A percentile compares a stretch with the other conserved stretches of the same genome.
Evolutionary conservation across 192 early-diverging fungal species (phyloP).

Genomic region (Mortierella alpina): DNA sequence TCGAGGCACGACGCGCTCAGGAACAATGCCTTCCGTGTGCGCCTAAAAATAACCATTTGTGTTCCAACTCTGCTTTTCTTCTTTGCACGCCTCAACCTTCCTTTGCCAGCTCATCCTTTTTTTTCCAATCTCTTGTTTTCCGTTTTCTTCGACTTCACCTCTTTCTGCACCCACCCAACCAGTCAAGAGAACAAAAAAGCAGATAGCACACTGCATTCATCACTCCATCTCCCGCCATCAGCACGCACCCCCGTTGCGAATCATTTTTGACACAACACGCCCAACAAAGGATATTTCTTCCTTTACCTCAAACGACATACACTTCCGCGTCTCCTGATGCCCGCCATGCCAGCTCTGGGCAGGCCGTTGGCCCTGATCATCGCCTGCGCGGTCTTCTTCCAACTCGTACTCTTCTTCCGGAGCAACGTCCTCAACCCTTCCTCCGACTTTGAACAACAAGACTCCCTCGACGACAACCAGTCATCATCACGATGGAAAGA

Average conservation of each 20-base stretch:
- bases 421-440: conserved; percentile 11
- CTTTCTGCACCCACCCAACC: not conserved
- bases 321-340: not conserved
- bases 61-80: too few species aligned
- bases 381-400: conserved; percentile 26
- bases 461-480: not conserved
- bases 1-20: too few species aligned
- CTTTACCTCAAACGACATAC: not conserved
- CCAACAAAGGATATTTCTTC: not conserved
- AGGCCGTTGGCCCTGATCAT: conserved; percentile 30
- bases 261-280: not conserved
- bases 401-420: conserved; percentile 35
- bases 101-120: not conserved
- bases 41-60: too few species aligned
- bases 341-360: conserved; percentile 21
- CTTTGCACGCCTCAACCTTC: too few species aligned
- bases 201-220: not conserved
- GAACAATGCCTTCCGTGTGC: too few species aligned
- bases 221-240: not conserved
- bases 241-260: not conserved
- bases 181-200: not conserved
- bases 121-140: not conserved
- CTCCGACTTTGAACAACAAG: not conserved
- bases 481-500: conserved; percentile 18
- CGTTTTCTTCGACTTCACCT: not conserved